Conservation (phyloP, 208 protist species). For the Leishmania amazonensis region DNA sequence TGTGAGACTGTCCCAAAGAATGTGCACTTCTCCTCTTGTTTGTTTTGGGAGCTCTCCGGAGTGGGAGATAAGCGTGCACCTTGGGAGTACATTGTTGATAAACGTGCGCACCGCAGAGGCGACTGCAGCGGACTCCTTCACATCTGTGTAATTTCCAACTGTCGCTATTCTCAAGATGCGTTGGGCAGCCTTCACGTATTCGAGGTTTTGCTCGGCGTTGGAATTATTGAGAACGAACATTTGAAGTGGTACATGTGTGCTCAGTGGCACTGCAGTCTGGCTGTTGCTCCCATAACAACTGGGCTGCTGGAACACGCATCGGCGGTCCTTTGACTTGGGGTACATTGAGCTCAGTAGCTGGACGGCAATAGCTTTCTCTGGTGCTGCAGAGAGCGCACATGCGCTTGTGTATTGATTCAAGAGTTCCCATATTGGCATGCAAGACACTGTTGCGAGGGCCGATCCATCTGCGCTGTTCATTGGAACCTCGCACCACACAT, state of each 20-base stretch:
- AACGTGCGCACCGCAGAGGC: slow-evolving; percentile 12
- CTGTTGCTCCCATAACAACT: slow-evolving; percentile 22
- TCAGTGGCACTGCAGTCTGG: slow-evolving; percentile 30
- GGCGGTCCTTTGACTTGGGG: slow-evolving; percentile 76
- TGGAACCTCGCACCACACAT: slow-evolving; percentile 45
- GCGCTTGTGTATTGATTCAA: slow-evolving; percentile 56
- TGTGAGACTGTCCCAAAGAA: neutral
- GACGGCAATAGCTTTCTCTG: slow-evolving; percentile 47
- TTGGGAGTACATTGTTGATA: slow-evolving; percentile 15
- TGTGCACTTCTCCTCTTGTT: slow-evolving; percentile 1
- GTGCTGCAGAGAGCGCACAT: slow-evolving; percentile 20
- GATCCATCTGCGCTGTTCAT: slow-evolving; percentile 47
- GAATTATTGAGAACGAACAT: neutral
- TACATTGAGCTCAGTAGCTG: slow-evolving; percentile 64
- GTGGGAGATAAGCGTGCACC: slow-evolving; percentile 19
- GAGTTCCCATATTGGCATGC: slow-evolving; percentile 84
- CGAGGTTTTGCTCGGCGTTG: neutral
- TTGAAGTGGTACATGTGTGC: slow-evolving; percentile 19
- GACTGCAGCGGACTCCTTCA: slow-evolving; percentile 13
- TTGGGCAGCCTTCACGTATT: slow-evolving; percentile 10
- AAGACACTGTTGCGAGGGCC: slow-evolving; percentile 69
- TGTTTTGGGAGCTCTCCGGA: neutral
- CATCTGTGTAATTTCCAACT: slow-evolving; percentile 12
- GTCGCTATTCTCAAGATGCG: slow-evolving; percentile 11
- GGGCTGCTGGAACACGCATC: slow-evolving; percentile 73